Evolutionary conservation across 805 yeast genomes (phyloP).

Genomic region (Candida anglica): DNA sequence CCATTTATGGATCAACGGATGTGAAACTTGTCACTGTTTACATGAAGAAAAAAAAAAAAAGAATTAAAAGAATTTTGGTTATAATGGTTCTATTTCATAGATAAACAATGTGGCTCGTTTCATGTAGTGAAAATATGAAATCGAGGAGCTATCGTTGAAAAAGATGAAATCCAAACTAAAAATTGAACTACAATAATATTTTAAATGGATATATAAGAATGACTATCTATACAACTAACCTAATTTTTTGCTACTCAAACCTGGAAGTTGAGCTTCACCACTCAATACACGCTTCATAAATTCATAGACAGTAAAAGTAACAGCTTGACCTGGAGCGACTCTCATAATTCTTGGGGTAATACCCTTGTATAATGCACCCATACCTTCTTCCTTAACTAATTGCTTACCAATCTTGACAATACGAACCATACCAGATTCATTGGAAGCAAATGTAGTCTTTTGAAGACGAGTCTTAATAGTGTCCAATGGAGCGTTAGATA

Average conservation of each 20-base stretch:
- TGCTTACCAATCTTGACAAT: slow-evolving; percentile 77
- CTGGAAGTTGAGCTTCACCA: slow-evolving; percentile 18
- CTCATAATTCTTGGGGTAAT: slow-evolving; percentile 98
- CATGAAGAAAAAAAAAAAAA: too few relatives aligned
- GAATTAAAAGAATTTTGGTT: not conserved
- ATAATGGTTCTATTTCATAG: not conserved
- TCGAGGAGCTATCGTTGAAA: too few relatives aligned
- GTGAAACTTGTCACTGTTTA: too few relatives aligned
- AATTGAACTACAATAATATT: too few relatives aligned
- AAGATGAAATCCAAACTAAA: too few relatives aligned
- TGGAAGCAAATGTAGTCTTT: slow-evolving; percentile 70
- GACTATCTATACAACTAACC: not conserved
- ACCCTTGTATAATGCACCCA: slow-evolving; percentile 51
- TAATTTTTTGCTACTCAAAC: slow-evolving; percentile 1
- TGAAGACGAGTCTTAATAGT: slow-evolving; percentile 97
- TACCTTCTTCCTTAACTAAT: slow-evolving; percentile 84
- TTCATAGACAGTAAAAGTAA: slow-evolving; percentile 95
- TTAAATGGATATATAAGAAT: too few relatives aligned
- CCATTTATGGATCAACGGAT: not conserved
- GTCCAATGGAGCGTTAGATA: slow-evolving; percentile 95
- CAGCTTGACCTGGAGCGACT: slow-evolving; percentile 99
- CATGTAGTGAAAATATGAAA: too few relatives aligned
- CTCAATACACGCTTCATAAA: slow-evolving; percentile 64
- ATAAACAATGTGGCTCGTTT: too few relatives aligned
- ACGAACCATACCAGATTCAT: slow-evolving; percentile 69